Conservation (phyloP, 78 protist genomes). For the Dictyostelium brefeldianum region DNA sequence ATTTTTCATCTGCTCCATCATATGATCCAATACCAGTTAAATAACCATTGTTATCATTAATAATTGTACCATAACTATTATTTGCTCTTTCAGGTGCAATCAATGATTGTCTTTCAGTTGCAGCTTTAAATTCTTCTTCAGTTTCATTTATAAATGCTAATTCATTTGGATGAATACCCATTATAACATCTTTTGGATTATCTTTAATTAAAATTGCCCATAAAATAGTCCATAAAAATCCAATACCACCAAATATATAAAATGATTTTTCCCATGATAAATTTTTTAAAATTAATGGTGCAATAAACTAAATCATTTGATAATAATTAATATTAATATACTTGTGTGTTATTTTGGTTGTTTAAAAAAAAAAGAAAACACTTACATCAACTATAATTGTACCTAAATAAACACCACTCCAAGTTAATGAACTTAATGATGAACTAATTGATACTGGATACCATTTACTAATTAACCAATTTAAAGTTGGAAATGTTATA, state of each 20-base stretch:
- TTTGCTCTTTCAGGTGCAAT: background rate
- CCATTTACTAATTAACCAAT: conserved; percentile 76
- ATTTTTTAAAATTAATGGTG: conserved; percentile 17
- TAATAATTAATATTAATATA: background rate
- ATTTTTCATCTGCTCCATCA: background rate
- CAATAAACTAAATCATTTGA: background rate
- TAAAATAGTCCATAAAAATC: conserved; percentile 11
- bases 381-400: conserved; percentile 38
- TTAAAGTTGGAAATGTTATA: conserved; percentile 59
- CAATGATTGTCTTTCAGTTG: background rate
- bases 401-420: conserved; percentile 67
- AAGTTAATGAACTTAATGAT: conserved; percentile 21
- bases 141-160: conserved; percentile 1
- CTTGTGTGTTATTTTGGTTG: too few relatives aligned
- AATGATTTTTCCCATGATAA: conserved; percentile 18
- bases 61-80: background rate
- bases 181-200: conserved; percentile 32
- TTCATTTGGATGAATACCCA: conserved; percentile 74
- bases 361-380: too few relatives aligned
- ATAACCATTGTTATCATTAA: background rate
- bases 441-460: conserved; percentile 31
- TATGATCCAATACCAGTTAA: background rate
- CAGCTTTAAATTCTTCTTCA: background rate
- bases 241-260: conserved; percentile 43
- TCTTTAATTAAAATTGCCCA: conserved; percentile 58